These are phyloP conservation scores for Fusarium sp. DNA, from an alignment of 2,329 filamentous ascomycete genomes.

Conservation along the genomic window DNA sequence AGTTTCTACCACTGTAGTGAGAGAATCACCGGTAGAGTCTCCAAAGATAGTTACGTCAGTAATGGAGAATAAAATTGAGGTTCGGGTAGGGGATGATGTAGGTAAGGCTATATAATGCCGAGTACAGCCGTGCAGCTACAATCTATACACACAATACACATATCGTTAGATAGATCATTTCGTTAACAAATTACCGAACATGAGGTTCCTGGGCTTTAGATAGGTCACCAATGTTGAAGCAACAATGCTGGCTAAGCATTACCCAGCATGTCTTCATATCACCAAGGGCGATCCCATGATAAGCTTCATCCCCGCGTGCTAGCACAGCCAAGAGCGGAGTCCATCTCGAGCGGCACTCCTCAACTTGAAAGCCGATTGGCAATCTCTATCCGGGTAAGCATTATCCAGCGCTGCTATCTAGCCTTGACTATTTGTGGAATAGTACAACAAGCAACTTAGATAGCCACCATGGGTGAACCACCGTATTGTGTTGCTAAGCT, in stretches of 20 bases:
- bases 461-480: neutral
- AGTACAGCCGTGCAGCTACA: too few species aligned
- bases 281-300: neutral
- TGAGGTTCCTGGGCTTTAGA: too few species aligned
- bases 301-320: neutral
- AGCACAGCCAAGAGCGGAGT: neutral
- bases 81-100: too few species aligned
- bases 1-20: constrained; percentile 50
- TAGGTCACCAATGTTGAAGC: too few species aligned
- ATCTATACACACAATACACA: too few species aligned
- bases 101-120: too few species aligned
- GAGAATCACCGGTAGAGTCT: constrained; percentile 51
- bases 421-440: neutral
- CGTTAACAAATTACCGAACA: too few species aligned
- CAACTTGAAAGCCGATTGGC: neutral
- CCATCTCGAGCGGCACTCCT: neutral
- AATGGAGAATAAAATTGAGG: too few species aligned
- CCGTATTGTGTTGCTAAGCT: neutral
- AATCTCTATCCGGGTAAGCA: neutral
- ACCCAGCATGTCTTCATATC: neutral
- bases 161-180: too few species aligned
- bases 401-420: neutral
- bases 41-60: constrained; percentile 59
- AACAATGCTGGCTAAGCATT: neutral
- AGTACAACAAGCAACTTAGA: neutral